A percentile compares a stretch with the other conserved stretches of the same genome.
These are phyloP conservation scores for Puya raimondii DNA, from an alignment of 176 grass and related monocot species.

Conservation along the genomic window DNA sequence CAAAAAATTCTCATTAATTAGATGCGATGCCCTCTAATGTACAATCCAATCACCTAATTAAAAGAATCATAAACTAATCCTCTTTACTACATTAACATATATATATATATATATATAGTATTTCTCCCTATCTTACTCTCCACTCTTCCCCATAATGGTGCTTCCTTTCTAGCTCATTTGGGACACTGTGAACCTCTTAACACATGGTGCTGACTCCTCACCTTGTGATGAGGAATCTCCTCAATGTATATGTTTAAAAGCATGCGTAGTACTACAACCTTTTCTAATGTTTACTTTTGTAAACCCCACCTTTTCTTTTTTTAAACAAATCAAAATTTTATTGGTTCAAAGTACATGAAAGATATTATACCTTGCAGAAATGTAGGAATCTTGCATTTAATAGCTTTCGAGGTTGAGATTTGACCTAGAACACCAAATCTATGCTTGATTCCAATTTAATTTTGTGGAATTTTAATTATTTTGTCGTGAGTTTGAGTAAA, in stretches of 20 bases:
- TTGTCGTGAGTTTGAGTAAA: not conserved
- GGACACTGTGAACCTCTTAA: slow-evolving; percentile 14
- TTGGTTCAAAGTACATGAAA: not conserved
- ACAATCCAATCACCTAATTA: not conserved
- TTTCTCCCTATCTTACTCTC: not conserved
- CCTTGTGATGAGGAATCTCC: slow-evolving; percentile 45
- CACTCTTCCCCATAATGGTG: slow-evolving; percentile 18
- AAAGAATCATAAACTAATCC: not conserved
- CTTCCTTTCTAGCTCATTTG: slow-evolving; percentile 6
- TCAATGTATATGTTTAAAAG: slow-evolving; percentile 23
- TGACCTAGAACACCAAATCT: not conserved
- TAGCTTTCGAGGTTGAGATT: slow-evolving; percentile 8
- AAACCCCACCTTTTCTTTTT: not conserved
- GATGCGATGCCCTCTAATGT: too few species aligned
- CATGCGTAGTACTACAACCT: slow-evolving; percentile 27
- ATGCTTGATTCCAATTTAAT: not conserved
- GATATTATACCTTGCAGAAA: slow-evolving; percentile 5
- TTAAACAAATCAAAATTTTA: not conserved
- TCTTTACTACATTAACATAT: slow-evolving; percentile 13
- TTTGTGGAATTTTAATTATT: not conserved
- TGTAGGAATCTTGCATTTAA: slow-evolving; percentile 28
- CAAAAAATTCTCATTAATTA: too few species aligned
- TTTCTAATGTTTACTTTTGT: slow-evolving; percentile 5
- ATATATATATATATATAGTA: not conserved
- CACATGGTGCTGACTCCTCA: slow-evolving; percentile 42